phyloP scores from a whole-genome alignment of 169 alveolate genomes.

The Eimeria maxima region DNA sequence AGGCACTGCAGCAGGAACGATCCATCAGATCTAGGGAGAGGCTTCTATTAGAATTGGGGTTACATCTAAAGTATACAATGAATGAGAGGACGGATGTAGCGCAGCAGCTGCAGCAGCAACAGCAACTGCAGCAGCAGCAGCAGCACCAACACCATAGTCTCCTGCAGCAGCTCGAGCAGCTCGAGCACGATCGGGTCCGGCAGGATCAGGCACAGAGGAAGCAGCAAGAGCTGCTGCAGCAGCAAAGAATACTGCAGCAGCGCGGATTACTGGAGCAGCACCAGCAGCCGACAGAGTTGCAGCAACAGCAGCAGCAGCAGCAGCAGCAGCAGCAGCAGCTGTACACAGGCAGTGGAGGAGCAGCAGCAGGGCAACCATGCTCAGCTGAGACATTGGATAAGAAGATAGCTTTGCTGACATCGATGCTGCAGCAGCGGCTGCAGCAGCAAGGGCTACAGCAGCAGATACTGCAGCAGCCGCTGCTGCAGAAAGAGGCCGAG shows the following conservation, averaged over 20 bases:
- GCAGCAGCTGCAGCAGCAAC: slow-evolving; percentile 59
- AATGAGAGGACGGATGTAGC: not conserved
- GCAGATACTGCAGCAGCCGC: slow-evolving; percentile 23
- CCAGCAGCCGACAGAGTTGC: too few species aligned
- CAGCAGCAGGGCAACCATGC: slow-evolving; percentile 20
- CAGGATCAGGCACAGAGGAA: not conserved
- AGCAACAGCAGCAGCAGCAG: too few species aligned
- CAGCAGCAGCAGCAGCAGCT: too few species aligned
- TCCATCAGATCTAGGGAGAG: not conserved
- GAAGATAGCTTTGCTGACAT: not conserved
- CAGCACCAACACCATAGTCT: too few species aligned
- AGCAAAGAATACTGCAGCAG: not conserved
- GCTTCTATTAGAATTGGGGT: not conserved
- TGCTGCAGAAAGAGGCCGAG: too few species aligned
- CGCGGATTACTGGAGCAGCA: too few species aligned
- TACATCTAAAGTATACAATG: not conserved
- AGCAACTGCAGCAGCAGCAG: slow-evolving; percentile 25
- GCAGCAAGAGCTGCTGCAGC: slow-evolving; percentile 66
- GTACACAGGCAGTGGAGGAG: not conserved
- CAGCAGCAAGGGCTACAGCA: too few species aligned
- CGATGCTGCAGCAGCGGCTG: slow-evolving; percentile 14
- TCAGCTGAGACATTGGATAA: not conserved
- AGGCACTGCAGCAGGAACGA: too few species aligned
- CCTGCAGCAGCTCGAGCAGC: not conserved
- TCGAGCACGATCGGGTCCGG: slow-evolving; percentile 9